A percentile compares a stretch with the other conserved stretches of the same genome.
Evolutionary conservation across 2,329 filamentous ascomycete genomes (phyloP).

Genomic region (Pezizomycotina sp.): DNA sequence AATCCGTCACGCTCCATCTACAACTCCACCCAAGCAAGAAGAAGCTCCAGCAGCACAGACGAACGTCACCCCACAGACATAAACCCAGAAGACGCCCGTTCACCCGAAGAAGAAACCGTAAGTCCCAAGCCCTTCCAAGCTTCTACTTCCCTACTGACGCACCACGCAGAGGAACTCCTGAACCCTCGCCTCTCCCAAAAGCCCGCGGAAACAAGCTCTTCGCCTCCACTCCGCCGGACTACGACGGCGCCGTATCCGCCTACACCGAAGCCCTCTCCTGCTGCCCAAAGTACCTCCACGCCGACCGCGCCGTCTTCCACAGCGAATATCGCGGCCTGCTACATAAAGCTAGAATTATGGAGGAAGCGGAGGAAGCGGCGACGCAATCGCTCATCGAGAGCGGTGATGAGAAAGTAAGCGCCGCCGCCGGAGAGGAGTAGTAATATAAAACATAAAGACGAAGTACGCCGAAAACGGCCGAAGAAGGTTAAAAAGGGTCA

Average conservation of each 20-base stretch:
- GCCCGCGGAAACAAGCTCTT: slow-evolving; percentile 13
- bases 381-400: slow-evolving; percentile 12
- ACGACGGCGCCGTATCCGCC: slow-evolving; percentile 16
- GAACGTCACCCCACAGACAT: slow-evolving; percentile 29
- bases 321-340: slow-evolving; percentile 15
- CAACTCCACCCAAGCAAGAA: slow-evolving; percentile 20
- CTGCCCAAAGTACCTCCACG: slow-evolving; percentile 7
- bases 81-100: slow-evolving; percentile 28
- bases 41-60: slow-evolving; percentile 29
- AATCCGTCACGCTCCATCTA: too few relatives aligned
- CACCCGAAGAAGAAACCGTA: slow-evolving; percentile 35
- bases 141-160: too few relatives aligned
- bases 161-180: slow-evolving; percentile 5
- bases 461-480: slow-evolving; percentile 4
- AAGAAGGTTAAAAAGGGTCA: slow-evolving; percentile 9
- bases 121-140: slow-evolving; percentile 20
- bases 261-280: slow-evolving; percentile 14
- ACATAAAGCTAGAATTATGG: slow-evolving; percentile 16
- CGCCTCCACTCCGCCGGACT: slow-evolving; percentile 16
- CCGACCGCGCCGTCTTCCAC: slow-evolving; percentile 10
- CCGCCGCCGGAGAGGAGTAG: too few relatives aligned
- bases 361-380: slow-evolving; percentile 16
- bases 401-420: slow-evolving; percentile 18
- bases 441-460: slow-evolving; percentile 3
- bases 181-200: slow-evolving; percentile 7